Base-by-base conservation (phyloP, 805 yeast species). In the Starmerella davenportii region DNA sequence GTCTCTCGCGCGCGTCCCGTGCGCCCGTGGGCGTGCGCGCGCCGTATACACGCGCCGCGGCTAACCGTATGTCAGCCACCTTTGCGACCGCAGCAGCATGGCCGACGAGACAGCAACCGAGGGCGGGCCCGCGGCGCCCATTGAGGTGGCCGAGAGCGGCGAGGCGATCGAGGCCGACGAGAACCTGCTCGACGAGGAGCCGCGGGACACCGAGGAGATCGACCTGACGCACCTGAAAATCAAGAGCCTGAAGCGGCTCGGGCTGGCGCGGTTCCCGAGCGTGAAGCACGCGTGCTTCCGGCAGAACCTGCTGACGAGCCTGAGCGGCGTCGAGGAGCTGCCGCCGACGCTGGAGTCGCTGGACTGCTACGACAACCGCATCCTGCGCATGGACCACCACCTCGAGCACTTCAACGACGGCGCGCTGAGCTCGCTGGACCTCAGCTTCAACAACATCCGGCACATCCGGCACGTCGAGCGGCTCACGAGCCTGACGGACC, bases 341-440 rank as follows among this genome's bases (percentile, higher is more conserved):
- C 70, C 72, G 15, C 63, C 66, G 2, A 63, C 65, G 1, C 50
- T 90, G 48, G 79, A 71, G 46, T 90, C 82, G 43, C 60, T 90
- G 42, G 98, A 90, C 57, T 64, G 85, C 24, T 90, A 90, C 55
- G 98, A 90, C 58, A 90, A 90, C 58, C 64, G 93, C 49, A 78
- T 90, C 50, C 74, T 76, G 46, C 95, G 84, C 53, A 81, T 90
- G 37, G 58, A 53, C 39, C 72, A 74, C 34, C 76, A 72, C 50
- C 54, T 82, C 16, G 72, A 68, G 43, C 70, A 72, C 35, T 68
- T 82, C 47, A 58, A 54, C 2, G 68, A 70, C 29, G 58, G 84
- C 37, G 44, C 35, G 7, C 38, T 51, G 39, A 66, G 57, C 40
- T 66, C 53, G 38, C 63, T 90, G 49, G 98, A 90, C 59, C 64